These are phyloP conservation scores for Delonix regia DNA, from an alignment of 306 rosid genomes.

Conservation along the genomic window DNA sequence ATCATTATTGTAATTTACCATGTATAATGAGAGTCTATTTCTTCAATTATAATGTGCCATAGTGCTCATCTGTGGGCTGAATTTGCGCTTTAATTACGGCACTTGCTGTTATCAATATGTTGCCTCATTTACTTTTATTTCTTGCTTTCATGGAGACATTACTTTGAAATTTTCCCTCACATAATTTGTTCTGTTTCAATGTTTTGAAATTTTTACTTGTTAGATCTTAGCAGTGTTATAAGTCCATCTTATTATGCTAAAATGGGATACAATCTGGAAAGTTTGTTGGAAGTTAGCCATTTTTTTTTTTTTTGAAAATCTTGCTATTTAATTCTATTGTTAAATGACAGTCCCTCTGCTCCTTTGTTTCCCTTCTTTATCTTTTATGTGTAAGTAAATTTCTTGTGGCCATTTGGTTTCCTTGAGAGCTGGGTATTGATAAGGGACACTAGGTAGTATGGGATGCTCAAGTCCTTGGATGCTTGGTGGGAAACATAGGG, in stretches of 20 bases:
- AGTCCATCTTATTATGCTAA: background rate
- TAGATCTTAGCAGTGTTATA: background rate
- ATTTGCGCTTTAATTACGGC: background rate
- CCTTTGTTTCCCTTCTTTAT: background rate
- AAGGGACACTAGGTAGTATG: no score
- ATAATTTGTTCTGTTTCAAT: background rate
- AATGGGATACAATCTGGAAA: background rate
- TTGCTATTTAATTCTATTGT: background rate
- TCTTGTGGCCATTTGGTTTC: background rate
- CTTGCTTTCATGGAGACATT: background rate
- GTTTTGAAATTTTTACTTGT: background rate
- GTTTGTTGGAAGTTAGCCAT: background rate
- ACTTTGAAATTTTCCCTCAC: background rate
- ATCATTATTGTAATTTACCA: background rate
- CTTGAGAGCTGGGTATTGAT: no score
- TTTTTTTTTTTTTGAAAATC: background rate
- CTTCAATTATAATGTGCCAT: background rate
- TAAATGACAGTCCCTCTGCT: background rate
- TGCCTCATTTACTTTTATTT: background rate
- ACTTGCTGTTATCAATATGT: background rate
- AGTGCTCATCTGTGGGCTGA: background rate
- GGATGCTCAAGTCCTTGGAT: no score
- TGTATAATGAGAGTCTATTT: background rate
- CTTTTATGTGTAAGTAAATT: background rate
- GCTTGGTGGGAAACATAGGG: no score